Evolutionary conservation across 306 rosid species (phyloP).

Genomic region (Vigna mungo): DNA sequence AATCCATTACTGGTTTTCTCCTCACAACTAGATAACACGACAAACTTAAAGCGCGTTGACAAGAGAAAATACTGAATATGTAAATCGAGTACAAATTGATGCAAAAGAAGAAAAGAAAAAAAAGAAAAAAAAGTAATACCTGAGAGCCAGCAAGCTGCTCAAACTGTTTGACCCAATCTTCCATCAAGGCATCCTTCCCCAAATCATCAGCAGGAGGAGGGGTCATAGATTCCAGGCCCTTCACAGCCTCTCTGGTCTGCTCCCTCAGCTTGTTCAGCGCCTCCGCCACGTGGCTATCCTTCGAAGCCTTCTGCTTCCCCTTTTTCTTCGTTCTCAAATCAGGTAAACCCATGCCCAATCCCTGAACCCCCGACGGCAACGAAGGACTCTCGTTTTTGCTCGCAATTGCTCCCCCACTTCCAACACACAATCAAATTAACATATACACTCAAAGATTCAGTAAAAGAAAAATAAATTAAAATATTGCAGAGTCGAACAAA

Average conservation of each 20-base stretch:
- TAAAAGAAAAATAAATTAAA: not conserved
- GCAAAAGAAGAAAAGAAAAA: not conserved
- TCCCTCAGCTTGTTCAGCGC: slow-evolving; percentile 85
- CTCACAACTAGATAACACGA: not conserved
- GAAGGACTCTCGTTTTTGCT: slow-evolving; percentile 49
- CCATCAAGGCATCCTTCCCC: slow-evolving; percentile 70
- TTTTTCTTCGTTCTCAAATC: slow-evolving; percentile 80
- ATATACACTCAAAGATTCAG: not conserved
- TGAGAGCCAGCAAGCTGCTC: slow-evolving; percentile 82
- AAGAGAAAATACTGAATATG: too few species aligned
- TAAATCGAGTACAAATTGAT: not conserved
- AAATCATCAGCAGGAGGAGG: slow-evolving; percentile 58
- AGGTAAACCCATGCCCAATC: slow-evolving; percentile 86
- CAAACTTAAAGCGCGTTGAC: not conserved
- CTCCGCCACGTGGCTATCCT: slow-evolving; percentile 76
- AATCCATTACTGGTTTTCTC: not conserved
- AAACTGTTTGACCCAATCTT: slow-evolving; percentile 97
- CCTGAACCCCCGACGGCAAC: slow-evolving; percentile 74
- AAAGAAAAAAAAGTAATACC: slow-evolving; percentile 47
- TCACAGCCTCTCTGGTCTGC: slow-evolving; percentile 85
- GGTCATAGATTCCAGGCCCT: slow-evolving; percentile 68
- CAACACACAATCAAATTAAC: not conserved
- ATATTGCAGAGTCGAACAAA: not conserved
- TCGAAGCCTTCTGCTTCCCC: slow-evolving; percentile 76
- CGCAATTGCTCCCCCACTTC: slow-evolving; percentile 51